Base-by-base conservation (phyloP, 768 basidiomycete genomes). In the Panaeolus cyanescens region DNA sequence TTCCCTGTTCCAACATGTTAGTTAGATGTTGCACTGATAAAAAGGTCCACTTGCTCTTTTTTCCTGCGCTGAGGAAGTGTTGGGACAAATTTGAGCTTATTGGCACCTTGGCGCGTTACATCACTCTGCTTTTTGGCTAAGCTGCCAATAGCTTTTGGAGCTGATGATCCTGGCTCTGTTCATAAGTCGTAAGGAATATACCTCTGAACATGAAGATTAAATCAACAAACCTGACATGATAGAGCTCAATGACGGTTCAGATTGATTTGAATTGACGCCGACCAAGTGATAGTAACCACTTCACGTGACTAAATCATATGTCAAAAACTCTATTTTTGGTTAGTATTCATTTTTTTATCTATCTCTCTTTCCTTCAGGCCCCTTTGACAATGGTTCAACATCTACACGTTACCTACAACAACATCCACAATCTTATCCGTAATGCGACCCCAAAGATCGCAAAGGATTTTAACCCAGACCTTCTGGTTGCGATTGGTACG, bases 401-500 rank as follows among this genome's bases (percentile, higher is more conserved):
- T 70, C 67, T 84, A 72, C 87, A 80, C 59, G 80, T 89, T 59
- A 96, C 93, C 19, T 97, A 97, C 80, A 96, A 96, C 68, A 90
- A 96, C 55, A 88, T 96, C 58, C 95, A 97, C 81, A 92, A 92
- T 65, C 82, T 94, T 63, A 95, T 96, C 67, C 87, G 87, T 67
- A 78, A 75, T 12, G 79, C 82, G 1, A 87, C 90, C 1, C 79
- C 80, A 54, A 79, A 83, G 68, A 94, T 98, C 68, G 89, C 87
- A 32, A 72, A 72, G 4, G 83, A 88, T 45, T 99, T 96, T 77
- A 90, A 90, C 67, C 94, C 94, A n/a, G 87, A 94, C 72, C 74
- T 94, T 62, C 77, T 96, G 69, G 83, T 96, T 60, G 93, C 93
- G 7, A 95, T 94, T 63, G 92, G 92, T 86, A 61, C 50, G 80